These are phyloP conservation scores for Hyaloscypha variabilis DNA, from an alignment of 495 filamentous ascomycete genomes.

Conservation along the genomic window DNA sequence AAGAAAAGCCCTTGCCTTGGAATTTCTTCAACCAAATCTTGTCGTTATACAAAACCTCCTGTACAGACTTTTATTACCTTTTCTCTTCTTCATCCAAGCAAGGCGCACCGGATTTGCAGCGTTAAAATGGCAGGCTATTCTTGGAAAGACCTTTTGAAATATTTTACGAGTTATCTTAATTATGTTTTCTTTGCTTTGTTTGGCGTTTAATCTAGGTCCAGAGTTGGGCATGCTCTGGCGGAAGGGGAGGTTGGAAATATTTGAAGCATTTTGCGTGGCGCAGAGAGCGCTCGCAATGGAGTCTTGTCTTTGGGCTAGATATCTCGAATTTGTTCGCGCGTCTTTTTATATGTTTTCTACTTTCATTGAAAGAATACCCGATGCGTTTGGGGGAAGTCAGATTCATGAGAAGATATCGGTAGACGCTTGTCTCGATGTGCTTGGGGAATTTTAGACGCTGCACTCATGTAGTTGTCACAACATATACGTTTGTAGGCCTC, in stretches of 20 bases:
- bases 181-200: conserved; percentile 4
- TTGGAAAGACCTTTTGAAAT: not conserved
- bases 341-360: not conserved
- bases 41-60: conserved; percentile 16
- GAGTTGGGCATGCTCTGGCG: conserved; percentile 25
- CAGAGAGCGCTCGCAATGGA: conserved; percentile 21
- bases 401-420: not conserved
- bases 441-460: conserved; percentile 3
- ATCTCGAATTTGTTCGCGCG: conserved; percentile 3
- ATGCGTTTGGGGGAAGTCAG: not conserved
- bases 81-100: conserved; percentile 10
- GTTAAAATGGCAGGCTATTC: conserved; percentile 2
- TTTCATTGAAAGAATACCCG: not conserved
- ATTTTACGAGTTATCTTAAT: not conserved
- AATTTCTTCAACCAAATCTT: conserved; percentile 5
- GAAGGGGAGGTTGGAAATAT: conserved; percentile 12
- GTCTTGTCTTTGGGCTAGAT: conserved; percentile 19
- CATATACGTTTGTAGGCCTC: conserved; percentile 1
- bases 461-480: not conserved
- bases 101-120: conserved; percentile 20
- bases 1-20: not conserved
- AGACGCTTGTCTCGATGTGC: not conserved
- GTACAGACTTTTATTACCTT: conserved; percentile 16
- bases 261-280: conserved; percentile 24
- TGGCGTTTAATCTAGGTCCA: conserved; percentile 4